phyloP scores from a whole-genome alignment of 2,329 filamentous ascomycete genomes.

The Emergomyces orientalis region DNA sequence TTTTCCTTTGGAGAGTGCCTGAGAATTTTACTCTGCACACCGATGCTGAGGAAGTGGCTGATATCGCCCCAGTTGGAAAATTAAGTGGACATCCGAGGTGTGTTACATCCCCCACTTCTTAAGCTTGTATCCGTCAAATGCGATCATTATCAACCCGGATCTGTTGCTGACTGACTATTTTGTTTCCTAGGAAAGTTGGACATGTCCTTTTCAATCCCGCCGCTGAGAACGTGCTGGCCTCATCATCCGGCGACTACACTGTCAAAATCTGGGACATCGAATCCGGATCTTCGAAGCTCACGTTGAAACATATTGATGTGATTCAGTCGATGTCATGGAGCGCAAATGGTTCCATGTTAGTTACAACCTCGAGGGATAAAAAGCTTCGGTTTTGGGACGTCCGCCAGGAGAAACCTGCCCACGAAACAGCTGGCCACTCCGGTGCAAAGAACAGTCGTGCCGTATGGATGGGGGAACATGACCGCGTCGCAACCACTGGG shows the following conservation, averaged over 20 bases:
- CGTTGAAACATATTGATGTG: constrained; percentile 79
- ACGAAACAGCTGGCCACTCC: constrained; percentile 75
- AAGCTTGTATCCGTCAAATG: neutral
- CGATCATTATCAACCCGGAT: neutral
- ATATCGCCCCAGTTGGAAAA: constrained; percentile 72
- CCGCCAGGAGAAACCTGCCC: constrained; percentile 76
- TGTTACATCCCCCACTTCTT: constrained; percentile 17
- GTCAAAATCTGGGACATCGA: constrained; percentile 94
- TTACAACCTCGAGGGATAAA: constrained; percentile 95
- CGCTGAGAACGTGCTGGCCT: constrained; percentile 90
- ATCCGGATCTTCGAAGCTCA: constrained; percentile 63
- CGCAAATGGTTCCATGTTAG: constrained; percentile 73
- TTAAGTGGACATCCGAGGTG: constrained; percentile 80
- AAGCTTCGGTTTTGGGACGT: constrained; percentile 97
- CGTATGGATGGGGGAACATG: constrained; percentile 95
- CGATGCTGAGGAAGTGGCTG: constrained; percentile 72
- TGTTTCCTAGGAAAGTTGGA: constrained; percentile 68
- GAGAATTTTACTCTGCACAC: constrained; percentile 74
- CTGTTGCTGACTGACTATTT: neutral
- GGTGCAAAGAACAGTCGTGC: constrained; percentile 96
- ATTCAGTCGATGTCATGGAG: constrained; percentile 96
- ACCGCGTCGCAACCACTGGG: constrained; percentile 89
- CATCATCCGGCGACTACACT: constrained; percentile 86
- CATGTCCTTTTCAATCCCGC: constrained; percentile 97
- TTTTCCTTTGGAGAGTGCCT: constrained; percentile 94